A percentile compares a stretch with the other conserved stretches of the same genome.
Conservation (phyloP, 2,329 filamentous ascomycete genomes). For the Furcasterigmium sp. region DNA sequence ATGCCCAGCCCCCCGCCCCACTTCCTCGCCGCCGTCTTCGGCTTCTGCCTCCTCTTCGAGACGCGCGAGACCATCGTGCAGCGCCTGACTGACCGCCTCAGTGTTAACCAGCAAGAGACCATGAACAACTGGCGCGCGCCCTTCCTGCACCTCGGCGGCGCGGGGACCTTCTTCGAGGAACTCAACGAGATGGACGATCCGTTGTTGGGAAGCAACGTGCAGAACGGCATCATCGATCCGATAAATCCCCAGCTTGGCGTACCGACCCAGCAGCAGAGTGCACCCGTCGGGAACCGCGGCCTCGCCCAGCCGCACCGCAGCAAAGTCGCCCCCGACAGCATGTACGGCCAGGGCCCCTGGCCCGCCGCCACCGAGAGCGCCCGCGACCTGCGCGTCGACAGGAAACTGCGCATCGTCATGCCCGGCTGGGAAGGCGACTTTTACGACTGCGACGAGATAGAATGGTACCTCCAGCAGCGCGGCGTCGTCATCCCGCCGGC, state of each 20-base stretch:
- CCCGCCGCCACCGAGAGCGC: conserved; percentile 28
- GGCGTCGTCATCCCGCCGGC: conserved; percentile 58
- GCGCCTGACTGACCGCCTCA: conserved; percentile 29
- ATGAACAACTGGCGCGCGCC: conserved; percentile 56
- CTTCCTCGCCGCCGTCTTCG: conserved; percentile 55
- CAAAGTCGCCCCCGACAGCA: conserved; percentile 21
- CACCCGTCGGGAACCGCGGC: conserved; percentile 31
- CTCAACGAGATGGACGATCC: conserved; percentile 7
- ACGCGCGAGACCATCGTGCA: conserved; percentile 39
- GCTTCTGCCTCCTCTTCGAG: conserved; percentile 62
- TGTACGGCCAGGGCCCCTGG: conserved; percentile 40
- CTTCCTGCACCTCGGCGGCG: conserved; percentile 61
- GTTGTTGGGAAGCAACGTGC: conserved; percentile 12
- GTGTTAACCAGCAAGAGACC: conserved; percentile 26
- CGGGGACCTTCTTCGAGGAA: conserved; percentile 57
- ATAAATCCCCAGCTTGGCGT: too few species aligned
- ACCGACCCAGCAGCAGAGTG: not conserved
- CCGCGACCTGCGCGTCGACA: conserved; percentile 36
- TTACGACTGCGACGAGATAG: conserved; percentile 72
- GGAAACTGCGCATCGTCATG: conserved; percentile 45
- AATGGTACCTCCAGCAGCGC: conserved; percentile 62
- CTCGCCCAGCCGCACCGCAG: conserved; percentile 18
- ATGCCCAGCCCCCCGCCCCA: conserved; percentile 41
- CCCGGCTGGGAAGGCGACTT: conserved; percentile 68
- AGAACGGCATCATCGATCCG: not conserved